A percentile compares a stretch with the other conserved stretches of the same genome.
Conservation (phyloP, 108 stramenopile species). For the Epithemia pelagica region DNA sequence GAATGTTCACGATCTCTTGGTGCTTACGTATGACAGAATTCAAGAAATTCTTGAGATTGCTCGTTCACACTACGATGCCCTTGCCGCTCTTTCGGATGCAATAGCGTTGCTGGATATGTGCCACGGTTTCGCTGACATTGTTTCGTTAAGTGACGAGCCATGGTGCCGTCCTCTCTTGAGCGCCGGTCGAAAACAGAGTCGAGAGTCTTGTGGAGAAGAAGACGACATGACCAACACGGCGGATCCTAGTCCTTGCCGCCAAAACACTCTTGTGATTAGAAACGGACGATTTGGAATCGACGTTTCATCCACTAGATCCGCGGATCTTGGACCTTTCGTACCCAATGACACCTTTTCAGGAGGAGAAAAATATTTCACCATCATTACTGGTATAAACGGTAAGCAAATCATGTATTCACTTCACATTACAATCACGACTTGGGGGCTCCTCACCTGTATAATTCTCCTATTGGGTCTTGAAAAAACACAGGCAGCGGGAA, state of each 20-base stretch:
- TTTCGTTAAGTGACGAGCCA: slow-evolving; percentile 55
- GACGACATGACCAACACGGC: slow-evolving; percentile 3
- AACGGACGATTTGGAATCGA: slow-evolving; percentile 81
- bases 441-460: not conserved
- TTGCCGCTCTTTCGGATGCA: slow-evolving; percentile 78
- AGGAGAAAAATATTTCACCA: slow-evolving; percentile 52
- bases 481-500: slow-evolving; percentile 44
- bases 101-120: slow-evolving; percentile 84
- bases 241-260: slow-evolving; percentile 8
- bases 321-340: slow-evolving; percentile 28
- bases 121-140: slow-evolving; percentile 84
- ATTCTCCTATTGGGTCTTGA: not conserved
- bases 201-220: not conserved
- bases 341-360: slow-evolving; percentile 77
- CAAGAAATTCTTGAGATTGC: slow-evolving; percentile 77
- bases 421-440: no score
- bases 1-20: slow-evolving; percentile 77
- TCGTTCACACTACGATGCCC: slow-evolving; percentile 66
- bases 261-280: slow-evolving; percentile 44
- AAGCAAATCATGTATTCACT: no score
- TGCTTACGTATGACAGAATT: slow-evolving; percentile 75
- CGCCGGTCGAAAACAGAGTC: slow-evolving; percentile 10
- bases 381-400: slow-evolving; percentile 79
- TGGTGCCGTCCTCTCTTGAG: slow-evolving; percentile 75
- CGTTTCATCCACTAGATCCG: not conserved